Evolutionary conservation across 805 yeast genomes (phyloP).

Genomic region (Nakazawaea ernobii): DNA sequence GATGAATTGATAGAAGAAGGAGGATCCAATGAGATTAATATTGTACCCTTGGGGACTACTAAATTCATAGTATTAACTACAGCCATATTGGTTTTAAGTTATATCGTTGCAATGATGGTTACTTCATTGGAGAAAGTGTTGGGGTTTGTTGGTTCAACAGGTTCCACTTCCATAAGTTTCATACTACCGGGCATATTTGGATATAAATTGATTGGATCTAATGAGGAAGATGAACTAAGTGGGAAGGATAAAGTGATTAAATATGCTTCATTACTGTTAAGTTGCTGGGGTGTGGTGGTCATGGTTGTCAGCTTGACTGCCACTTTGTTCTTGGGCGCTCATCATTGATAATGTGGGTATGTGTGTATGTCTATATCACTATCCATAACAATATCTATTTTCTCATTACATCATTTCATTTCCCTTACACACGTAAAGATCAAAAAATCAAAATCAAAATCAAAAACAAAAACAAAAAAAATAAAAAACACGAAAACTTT

Average conservation of each 20-base stretch:
- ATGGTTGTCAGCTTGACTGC: conserved; percentile 58
- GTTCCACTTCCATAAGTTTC: conserved; percentile 87
- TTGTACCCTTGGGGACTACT: conserved; percentile 15
- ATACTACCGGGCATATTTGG: conserved; percentile 88
- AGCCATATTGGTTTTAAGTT: conserved; percentile 45
- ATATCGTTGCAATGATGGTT: conserved; percentile 58
- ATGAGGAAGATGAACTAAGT: conserved; percentile 14
- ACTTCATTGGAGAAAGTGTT: conserved; percentile 74
- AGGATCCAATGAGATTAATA: conserved; percentile 13
- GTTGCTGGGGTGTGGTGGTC: conserved; percentile 64
- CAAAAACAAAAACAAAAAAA: too few relatives aligned
- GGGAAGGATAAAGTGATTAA: conserved; percentile 28
- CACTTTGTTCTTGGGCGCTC: conserved; percentile 27
- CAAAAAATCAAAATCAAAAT: too few relatives aligned
- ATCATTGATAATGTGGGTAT: conserved; percentile 15
- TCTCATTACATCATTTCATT: too few relatives aligned
- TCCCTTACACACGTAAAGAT: too few relatives aligned
- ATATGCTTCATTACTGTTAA: conserved; percentile 47
- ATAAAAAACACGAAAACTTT: too few relatives aligned
- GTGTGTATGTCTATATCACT: too few relatives aligned
- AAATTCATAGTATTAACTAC: conserved; percentile 35
- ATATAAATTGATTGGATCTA: conserved; percentile 59
- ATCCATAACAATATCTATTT: too few relatives aligned
- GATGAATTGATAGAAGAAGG: conserved; percentile 17
- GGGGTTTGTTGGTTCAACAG: conserved; percentile 89